phyloP scores from a whole-genome alignment of 306 rosid species.

The Ammopiptanthus mongolicus region DNA sequence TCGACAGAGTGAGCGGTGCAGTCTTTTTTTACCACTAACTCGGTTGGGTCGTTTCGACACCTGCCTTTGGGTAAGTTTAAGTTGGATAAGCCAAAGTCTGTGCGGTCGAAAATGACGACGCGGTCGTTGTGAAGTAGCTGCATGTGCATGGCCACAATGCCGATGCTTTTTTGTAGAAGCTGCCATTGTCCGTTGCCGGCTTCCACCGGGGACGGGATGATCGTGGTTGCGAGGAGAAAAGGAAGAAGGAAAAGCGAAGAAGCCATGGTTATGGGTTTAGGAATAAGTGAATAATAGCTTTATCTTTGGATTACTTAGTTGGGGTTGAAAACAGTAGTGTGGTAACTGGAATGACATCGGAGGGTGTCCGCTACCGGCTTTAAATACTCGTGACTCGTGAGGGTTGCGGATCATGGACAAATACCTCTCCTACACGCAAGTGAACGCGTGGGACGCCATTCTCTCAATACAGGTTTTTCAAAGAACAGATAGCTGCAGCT shows the following conservation, averaged over 20 bases:
- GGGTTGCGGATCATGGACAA: neutral
- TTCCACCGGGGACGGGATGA: neutral
- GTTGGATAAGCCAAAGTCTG: slow-evolving; percentile 72
- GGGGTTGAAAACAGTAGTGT: neutral
- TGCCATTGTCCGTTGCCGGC: slow-evolving; percentile 49
- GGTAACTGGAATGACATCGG: neutral
- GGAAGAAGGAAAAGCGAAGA: neutral
- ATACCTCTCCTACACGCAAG: slow-evolving; percentile 7
- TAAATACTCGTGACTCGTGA: slow-evolving; percentile 10
- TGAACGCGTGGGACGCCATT: neutral
- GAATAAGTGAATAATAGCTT: neutral
- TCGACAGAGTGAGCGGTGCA: slow-evolving; percentile 88
- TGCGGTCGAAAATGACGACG: slow-evolving; percentile 69
- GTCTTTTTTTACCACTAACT: slow-evolving; percentile 38
- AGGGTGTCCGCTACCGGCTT: neutral
- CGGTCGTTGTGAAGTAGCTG: slow-evolving; percentile 70
- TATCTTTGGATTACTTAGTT: neutral
- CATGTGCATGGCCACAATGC: slow-evolving; percentile 98
- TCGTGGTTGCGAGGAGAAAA: neutral
- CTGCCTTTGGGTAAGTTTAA: slow-evolving; percentile 32
- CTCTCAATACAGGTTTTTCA: neutral
- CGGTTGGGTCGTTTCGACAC: slow-evolving; percentile 45
- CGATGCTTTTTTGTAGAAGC: slow-evolving; percentile 49
- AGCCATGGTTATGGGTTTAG: neutral
- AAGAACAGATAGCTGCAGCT: neutral